phyloP scores from a whole-genome alignment of 2,329 filamentous ascomycete genomes.

The Fusarium incarnatum region DNA sequence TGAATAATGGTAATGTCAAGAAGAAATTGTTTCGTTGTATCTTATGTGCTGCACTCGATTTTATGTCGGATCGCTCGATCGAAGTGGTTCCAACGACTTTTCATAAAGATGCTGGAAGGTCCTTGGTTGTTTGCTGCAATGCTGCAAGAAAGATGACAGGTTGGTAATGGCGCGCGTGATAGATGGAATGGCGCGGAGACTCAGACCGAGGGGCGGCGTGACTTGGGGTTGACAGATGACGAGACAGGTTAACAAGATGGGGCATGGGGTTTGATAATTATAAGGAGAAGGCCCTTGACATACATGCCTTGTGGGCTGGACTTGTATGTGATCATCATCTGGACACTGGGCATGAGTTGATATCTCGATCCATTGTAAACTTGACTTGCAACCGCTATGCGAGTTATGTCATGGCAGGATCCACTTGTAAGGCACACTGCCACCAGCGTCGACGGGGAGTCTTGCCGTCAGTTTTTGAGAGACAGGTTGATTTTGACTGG shows the following conservation, averaged over 20 bases:
- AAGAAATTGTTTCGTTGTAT: slow-evolving; percentile 13
- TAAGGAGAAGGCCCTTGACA: background rate
- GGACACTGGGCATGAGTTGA: slow-evolving; percentile 24
- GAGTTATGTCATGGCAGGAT: slow-evolving; percentile 13
- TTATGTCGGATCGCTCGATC: background rate
- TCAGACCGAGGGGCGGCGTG: slow-evolving; percentile 37
- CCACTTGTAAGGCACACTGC: slow-evolving; percentile 32
- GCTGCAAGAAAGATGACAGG: background rate
- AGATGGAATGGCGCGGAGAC: slow-evolving; percentile 21
- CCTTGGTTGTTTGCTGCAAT: background rate
- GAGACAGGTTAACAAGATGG: slow-evolving; percentile 3
- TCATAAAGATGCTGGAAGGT: background rate
- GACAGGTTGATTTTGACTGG: slow-evolving; percentile 1
- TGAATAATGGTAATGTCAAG: slow-evolving; percentile 50
- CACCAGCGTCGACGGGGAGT: background rate
- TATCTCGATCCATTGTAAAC: slow-evolving; percentile 25
- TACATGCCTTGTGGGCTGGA: background rate
- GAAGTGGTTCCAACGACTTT: background rate
- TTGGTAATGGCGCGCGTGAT: slow-evolving; percentile 36
- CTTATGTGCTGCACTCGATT: background rate
- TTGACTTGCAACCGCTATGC: background rate
- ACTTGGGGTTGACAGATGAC: slow-evolving; percentile 38
- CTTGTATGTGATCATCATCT: slow-evolving; percentile 21
- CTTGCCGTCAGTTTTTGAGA: slow-evolving; percentile 3
- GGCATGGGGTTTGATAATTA: slow-evolving; percentile 13